Base-by-base conservation (phyloP, 805 yeast genomes). In the Nakazawaea wyomingensis region DNA sequence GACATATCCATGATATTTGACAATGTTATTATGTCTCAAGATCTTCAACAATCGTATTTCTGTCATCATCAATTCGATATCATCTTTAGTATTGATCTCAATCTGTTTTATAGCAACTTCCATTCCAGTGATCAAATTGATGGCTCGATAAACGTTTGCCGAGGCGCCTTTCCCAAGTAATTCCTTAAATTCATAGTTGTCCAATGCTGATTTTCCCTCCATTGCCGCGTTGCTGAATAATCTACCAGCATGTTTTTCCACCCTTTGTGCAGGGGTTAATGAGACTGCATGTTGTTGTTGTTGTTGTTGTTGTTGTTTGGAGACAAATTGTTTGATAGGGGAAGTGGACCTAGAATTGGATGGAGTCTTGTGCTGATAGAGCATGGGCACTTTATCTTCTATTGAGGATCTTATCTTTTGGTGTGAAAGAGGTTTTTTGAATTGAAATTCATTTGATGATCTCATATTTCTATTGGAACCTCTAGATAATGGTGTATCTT, bases 81-180 rank as follows among this genome's bases (percentile, higher is more conserved):
- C 66, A 48, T 69, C 72, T 50, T 63, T 70, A 41, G 66, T 72
- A 20, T 66, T 80, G 33, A 85, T 68, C n/a, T 72, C 64, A 24
- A 88, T 79, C 57, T 84, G 90, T 57, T 88, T 88, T 19, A 89
- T 77, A 1, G 96, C 96, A 4, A 86, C 85, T 2, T 79, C 71
- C 41, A 78, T 81, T 5, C 78, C 77, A 0, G 90, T 84, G 42
- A 66, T 68, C 46, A 72, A 62, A 53, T 88, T 85, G 22, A 80
- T 64, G 0, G 91, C 96, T 46, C 76, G 21, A 18, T 39, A 43
- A 10, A 43, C 49, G 14, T 22, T 31, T 6, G 97, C 98, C 58
- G 80, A 89, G 0, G 97, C 97, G 2, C 99, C 99, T 47, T 76
- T 76, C 3, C 98, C 99, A 2, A 93, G 68, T 29, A 82, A 72